Base-by-base conservation (phyloP, 2,329 filamentous ascomycete species). In the Fusarium austroafricanum region DNA sequence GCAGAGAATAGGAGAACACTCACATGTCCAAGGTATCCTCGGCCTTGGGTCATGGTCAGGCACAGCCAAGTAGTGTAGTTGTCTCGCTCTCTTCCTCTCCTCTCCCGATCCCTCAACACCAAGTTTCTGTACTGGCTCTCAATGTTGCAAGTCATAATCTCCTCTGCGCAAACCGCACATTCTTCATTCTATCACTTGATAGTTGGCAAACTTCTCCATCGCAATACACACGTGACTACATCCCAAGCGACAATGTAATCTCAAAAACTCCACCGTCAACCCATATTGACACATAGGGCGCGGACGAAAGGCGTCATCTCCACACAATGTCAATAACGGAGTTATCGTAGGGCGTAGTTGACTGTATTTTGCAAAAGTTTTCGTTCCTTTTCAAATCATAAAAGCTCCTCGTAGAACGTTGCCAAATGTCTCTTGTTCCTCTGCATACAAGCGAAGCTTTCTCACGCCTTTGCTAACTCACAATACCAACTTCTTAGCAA, bases 251-350 rank as follows among this genome's bases (percentile, higher is more conserved):
- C 17, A 42, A 20, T 17, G 42, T 35, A 69, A 62, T 69, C 35
- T 68, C 55, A 40, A 55, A 29, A 55, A 69, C 65, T 58, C 61
- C 65, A 58, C 65, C 37, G 44, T 37, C 15, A 35, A 37, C 43
- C 47, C 21, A 43, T 37, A 20, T 38, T 60, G 45, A 55, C 44
- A 55, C 31, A 44, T 26, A 68, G 65, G 65, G 65, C 65, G 65
- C 39, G 23, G 23, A 23, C 31, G 31, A 39, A 59, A 29, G 56
- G 56, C 42, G 17, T 59, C 28, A 54, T 49, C 56, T 54, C 65
- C 65, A 68, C 65, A 42, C 33, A 38, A 37, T 58, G 47, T 42
- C 61, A 55, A 50, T 12, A 55, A 52, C 37, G 5, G 31, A 42
- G 49, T 52, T 20, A n/a, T 43, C 12, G 7, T 42, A 68, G 60